Percentiles rank a stretch among this genome's conserved stretches.
Conservation (phyloP, 768 basidiomycete genomes). For the Tylopilus balloui region DNA sequence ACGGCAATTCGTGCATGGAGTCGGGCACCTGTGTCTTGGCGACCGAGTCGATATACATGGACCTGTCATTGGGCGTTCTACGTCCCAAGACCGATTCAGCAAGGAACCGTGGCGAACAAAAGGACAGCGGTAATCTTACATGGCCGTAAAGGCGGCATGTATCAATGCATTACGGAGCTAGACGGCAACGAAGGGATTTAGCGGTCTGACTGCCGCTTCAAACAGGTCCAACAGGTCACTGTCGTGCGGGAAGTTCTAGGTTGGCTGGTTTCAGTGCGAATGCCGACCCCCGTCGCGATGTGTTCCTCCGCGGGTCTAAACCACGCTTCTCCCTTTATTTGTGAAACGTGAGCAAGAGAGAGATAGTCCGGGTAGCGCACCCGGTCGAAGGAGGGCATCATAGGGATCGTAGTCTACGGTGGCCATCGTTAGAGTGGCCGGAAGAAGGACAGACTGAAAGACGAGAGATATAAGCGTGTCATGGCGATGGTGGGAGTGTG, state of each 20-base stretch:
- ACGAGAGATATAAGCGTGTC: constrained; percentile 13
- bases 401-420: constrained; percentile 75
- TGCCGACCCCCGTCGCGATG: constrained; percentile 70
- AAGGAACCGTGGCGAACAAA: not conserved
- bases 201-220: constrained; percentile 63
- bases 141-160: constrained; percentile 67
- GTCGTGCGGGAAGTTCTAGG: constrained; percentile 82
- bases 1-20: constrained; percentile 58
- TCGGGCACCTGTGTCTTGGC: constrained; percentile 86
- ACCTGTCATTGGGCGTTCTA: constrained; percentile 50
- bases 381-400: constrained; percentile 75
- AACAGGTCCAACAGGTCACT: constrained; percentile 72
- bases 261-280: constrained; percentile 59
- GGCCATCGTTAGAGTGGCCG: constrained; percentile 4
- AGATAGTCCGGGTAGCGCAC: constrained; percentile 33
- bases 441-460: not conserved
- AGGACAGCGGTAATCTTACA: constrained; percentile 41
- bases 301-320: constrained; percentile 80
- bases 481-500: not conserved
- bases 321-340: constrained; percentile 83
- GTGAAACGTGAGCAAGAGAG: constrained; percentile 12
- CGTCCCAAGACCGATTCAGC: not conserved
- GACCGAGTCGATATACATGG: constrained; percentile 67
- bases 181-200: constrained; percentile 83
- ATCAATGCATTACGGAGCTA: constrained; percentile 77